Evolutionary conservation across 805 yeast genomes (phyloP), one percentile per base, ranked within the genome.

Genomic region (Nakazawaea molendinolei): DNA sequence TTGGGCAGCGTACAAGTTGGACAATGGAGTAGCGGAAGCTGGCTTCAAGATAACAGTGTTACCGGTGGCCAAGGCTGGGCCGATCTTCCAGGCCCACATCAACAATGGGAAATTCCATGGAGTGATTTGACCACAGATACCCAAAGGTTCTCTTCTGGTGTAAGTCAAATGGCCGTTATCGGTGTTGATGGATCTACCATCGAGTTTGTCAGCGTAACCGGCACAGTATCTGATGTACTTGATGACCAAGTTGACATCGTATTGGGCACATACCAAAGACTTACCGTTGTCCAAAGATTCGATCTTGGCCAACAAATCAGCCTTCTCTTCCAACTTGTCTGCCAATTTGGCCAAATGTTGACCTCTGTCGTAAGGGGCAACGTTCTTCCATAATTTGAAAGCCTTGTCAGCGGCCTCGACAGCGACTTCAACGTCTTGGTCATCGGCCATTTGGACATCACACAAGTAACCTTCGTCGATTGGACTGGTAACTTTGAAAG

Each of bases 81-180:
- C 86, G 41, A 82, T 65, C 56, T 82, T 82, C 90, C 90, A 82
- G 28, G 83, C 60, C 57, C 78, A 69, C 84, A 82, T 81, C 66
- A 82, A 69, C 45, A 82, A 60, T 49, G 90, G 90, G 74, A 82
- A 82, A 58, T 82, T 82, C 89, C 89, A 82, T 55, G 90, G 89
- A 44, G 82, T 81, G 45, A 82, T 80, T 58, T 79, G 86, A 46
- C 89, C 90, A 65, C 86, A 80, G 26, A 81, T 83, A 56, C 89
- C 90, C 46, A 81, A 58, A 48, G 90, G 89, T 58, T 80, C 87
- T 56, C 75, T 75, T 53, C 72, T 67, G 38, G 84, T 76, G 64
- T 69, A 81, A 48, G 70, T 74, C 50, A 78, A 70, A 56, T 81
- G 80, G 25, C 73, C 60, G 34, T 65, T 61, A 44, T 84, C 86